Percentiles rank a stretch among this genome's conserved stretches.
Conservation (phyloP, 176 grass and related monocot genomes). For the Echinochloa phyllopogon region DNA sequence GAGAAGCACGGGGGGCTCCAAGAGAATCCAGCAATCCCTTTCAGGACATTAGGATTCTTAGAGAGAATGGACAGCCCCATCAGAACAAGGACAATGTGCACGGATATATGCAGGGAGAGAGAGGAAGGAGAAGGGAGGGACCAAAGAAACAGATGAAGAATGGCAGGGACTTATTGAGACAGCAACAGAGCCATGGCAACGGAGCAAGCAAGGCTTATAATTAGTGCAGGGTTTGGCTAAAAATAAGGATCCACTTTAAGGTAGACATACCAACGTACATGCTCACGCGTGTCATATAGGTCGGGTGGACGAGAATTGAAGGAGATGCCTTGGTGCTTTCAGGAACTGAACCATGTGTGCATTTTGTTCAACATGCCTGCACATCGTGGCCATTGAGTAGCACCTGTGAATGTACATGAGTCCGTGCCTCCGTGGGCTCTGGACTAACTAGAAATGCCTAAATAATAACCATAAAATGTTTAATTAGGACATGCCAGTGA, state of each 20-base stretch:
- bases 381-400: neutral
- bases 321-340: neutral
- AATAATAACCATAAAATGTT: neutral
- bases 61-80: constrained; percentile 17
- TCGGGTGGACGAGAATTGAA: constrained; percentile 20
- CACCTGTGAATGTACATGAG: neutral
- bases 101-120: constrained; percentile 32
- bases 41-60: constrained; percentile 18
- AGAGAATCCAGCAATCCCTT: constrained; percentile 14
- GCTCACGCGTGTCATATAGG: neutral
- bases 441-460: neutral
- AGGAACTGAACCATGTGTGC: neutral
- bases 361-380: neutral
- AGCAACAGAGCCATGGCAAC: constrained; percentile 29
- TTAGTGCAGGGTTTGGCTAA: constrained; percentile 30
- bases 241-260: constrained; percentile 11
- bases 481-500: neutral
- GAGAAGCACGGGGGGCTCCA: neutral
- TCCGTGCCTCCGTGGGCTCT: constrained; percentile 10
- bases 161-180: constrained; percentile 14
- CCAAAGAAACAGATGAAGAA: constrained; percentile 42
- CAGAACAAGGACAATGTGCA: constrained; percentile 4
- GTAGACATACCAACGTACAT: neutral
- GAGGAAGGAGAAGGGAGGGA: constrained; percentile 12
- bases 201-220: constrained; percentile 38